Base-by-base conservation (phyloP, 2,329 filamentous ascomycete species). In the Stagonosporopsis chrysanthemi region DNA sequence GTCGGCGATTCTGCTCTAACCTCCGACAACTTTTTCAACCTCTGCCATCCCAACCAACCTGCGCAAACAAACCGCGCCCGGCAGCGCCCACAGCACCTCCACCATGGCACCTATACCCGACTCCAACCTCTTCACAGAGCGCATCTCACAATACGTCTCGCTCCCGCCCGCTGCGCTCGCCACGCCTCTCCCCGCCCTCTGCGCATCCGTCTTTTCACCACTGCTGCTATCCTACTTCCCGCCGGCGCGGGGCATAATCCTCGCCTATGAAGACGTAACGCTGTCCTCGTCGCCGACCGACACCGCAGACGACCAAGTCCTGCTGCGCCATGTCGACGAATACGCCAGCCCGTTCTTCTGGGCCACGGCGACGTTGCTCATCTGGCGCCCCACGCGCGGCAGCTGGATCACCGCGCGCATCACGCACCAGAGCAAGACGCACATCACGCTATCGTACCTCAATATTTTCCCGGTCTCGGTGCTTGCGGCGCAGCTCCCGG, bases 401-500 rank as follows among this genome's bases (percentile, higher is more conserved):
- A 86, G 88, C 8, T 87, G 84, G 77, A 84, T 98, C 71, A 88
- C 93, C 64, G 95, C 92, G 11, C 88, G 84, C 65, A 85, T 97
- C 53, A 95, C 94, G 69, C 82, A 97, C 28, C 91, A 96, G 73
- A 94, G 90, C 44, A 91, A 95, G 66, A 92, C 91, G 6, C 92
- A 97, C 71, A 83, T 99, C 6, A 93, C 94, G 19, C 85, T 97
- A 2, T 87, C 96, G 11, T 95, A 92, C 75, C 93, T 92, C 78
- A 94, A 94, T 75, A 86, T 92, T 64, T 98, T 98, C 82, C 96
- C 95, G 66, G 91, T 94, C 1, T 91, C 89, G 40, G 90, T 99
- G 58, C 90, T 94, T 68, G 83, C 88, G 22, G 86, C 85, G 59
- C 83, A 91, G 33, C 81, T 99, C 15, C 95, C 95, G 0, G 76